These are phyloP conservation scores for Salicornia ramosissima DNA, from an alignment of 148 eudicot genomes.

Conservation along the genomic window DNA sequence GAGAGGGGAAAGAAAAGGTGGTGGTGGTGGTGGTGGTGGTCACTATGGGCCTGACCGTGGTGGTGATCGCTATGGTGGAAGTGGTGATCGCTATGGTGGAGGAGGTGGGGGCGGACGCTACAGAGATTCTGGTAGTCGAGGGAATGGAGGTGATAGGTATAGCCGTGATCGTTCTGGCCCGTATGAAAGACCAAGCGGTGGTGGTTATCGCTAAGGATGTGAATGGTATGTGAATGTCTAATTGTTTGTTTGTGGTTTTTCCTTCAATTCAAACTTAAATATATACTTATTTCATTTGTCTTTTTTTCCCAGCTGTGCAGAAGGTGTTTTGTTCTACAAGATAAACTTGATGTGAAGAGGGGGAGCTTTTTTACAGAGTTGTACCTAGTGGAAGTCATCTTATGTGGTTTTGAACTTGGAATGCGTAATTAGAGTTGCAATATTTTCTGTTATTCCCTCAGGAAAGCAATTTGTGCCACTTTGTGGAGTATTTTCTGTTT, in stretches of 20 bases:
- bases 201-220: conserved; percentile 43
- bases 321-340: conserved; percentile 20
- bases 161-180: conserved; percentile 95
- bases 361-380: conserved; percentile 25
- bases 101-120: conserved; percentile 62
- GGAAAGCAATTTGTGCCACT: conserved; percentile 31
- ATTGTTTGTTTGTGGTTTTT: conserved; percentile 11
- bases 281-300: conserved; percentile 14
- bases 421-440: conserved; percentile 44
- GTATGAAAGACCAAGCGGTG: conserved; percentile 61
- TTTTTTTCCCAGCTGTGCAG: conserved; percentile 39
- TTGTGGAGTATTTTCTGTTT: conserved; percentile 34
- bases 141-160: conserved; percentile 56
- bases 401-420: conserved; percentile 53
- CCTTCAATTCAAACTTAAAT: not conserved
- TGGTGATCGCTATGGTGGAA: conserved; percentile 44
- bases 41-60: conserved; percentile 49
- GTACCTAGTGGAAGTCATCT: conserved; percentile 38
- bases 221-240: conserved; percentile 24
- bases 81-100: conserved; percentile 40
- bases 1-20: conserved; percentile 54
- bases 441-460: conserved; percentile 37
- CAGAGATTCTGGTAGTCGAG: conserved; percentile 65
- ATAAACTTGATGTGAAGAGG: conserved; percentile 17
- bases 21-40: conserved; percentile 30